phyloP scores from a whole-genome alignment of 2,329 filamentous ascomycete genomes.

The Ramularia endophylla region DNA sequence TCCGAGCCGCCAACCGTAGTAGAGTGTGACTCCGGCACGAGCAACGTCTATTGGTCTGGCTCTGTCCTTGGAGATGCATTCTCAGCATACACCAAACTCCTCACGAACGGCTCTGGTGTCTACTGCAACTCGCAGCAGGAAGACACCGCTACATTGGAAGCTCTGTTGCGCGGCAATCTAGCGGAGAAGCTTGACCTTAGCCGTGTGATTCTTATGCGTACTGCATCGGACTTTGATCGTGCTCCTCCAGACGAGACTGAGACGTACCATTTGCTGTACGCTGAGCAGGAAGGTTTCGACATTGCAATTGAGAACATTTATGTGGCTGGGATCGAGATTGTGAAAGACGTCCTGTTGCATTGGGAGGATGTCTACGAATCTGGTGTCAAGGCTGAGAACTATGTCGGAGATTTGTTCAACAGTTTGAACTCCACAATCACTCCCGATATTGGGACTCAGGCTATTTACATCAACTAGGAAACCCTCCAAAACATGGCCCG shows the following conservation, averaged over 20 bases:
- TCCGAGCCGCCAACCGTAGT: conserved; percentile 24
- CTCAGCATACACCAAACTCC: conserved; percentile 25
- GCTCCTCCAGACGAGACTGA: conserved; percentile 53
- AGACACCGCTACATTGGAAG: conserved; percentile 33
- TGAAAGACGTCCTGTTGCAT: conserved; percentile 53
- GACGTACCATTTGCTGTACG: conserved; percentile 54
- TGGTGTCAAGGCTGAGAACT: conserved; percentile 56
- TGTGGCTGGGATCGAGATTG: conserved; percentile 57
- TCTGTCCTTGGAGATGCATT: conserved; percentile 26
- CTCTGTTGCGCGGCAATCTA: conserved; percentile 27
- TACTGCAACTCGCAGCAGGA: conserved; percentile 34
- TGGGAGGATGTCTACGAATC: conserved; percentile 54
- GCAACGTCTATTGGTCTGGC: conserved; percentile 29
- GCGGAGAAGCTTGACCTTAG: conserved; percentile 29
- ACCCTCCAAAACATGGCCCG: no score
- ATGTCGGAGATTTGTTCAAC: conserved; percentile 66
- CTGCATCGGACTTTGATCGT: conserved; percentile 64
- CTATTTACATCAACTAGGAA: no score
- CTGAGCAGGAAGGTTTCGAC: conserved; percentile 56
- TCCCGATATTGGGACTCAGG: no score
- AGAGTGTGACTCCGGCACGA: conserved; percentile 29
- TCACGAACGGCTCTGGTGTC: conserved; percentile 32
- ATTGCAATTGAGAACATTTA: conserved; percentile 63
- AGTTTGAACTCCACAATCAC: no score
- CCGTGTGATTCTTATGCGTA: conserved; percentile 32